These are phyloP conservation scores for Xylaria sp. DNA, from an alignment of 2,329 filamentous ascomycete genomes.

Conservation along the genomic window DNA sequence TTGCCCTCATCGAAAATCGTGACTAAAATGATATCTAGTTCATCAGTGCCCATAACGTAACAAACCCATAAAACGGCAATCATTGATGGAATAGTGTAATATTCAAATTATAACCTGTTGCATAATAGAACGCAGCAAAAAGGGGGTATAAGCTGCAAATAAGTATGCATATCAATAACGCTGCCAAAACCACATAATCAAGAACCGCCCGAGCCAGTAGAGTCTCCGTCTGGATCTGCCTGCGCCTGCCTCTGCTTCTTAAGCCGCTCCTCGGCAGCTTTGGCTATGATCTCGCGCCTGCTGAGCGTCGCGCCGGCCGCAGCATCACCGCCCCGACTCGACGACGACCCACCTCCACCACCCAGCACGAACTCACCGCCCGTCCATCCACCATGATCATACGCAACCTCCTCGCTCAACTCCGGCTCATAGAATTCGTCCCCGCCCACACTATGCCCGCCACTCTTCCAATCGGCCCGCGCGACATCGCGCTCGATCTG, in stretches of 20 bases:
- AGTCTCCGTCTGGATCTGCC: slow-evolving; percentile 28
- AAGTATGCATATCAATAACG: not conserved
- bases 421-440: slow-evolving; percentile 61
- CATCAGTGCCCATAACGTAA: too few species aligned
- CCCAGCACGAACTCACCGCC: slow-evolving; percentile 80
- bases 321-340: not conserved
- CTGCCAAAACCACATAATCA: not conserved
- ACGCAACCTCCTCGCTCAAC: slow-evolving; percentile 58
- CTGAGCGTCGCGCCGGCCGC: slow-evolving; percentile 52
- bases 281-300: slow-evolving; percentile 76
- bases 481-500: slow-evolving; percentile 89
- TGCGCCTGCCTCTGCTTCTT: slow-evolving; percentile 48
- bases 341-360: slow-evolving; percentile 45
- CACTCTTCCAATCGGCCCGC: slow-evolving; percentile 75
- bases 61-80: too few species aligned
- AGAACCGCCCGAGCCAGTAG: slow-evolving; percentile 17
- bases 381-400: slow-evolving; percentile 77
- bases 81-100: too few species aligned
- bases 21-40: too few species aligned
- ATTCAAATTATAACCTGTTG: not conserved
- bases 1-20: too few species aligned
- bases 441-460: slow-evolving; percentile 71
- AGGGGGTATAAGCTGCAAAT: slow-evolving; percentile 19
- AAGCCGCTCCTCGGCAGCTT: slow-evolving; percentile 72
- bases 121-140: not conserved